Evolutionary conservation across 2,329 filamentous ascomycete genomes (phyloP).

Genomic region (Colletotrichum gigasporum): DNA sequence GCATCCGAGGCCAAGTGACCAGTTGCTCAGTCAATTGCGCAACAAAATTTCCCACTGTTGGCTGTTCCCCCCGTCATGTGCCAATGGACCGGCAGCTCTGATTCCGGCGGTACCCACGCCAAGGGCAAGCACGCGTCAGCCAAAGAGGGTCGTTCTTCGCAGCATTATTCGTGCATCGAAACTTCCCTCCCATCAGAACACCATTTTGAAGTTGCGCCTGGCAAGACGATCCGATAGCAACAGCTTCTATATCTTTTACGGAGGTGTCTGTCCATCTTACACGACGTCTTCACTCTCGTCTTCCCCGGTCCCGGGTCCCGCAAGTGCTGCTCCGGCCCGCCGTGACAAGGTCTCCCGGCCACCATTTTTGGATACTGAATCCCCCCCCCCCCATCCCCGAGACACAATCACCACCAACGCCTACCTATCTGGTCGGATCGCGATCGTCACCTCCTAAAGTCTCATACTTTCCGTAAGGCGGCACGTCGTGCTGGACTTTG

Average conservation of each 20-base stretch:
- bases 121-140: constrained; percentile 31
- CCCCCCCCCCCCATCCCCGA: neutral
- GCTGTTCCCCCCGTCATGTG: neutral
- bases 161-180: constrained; percentile 25
- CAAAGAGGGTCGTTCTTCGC: constrained; percentile 25
- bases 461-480: neutral
- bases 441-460: constrained; percentile 1
- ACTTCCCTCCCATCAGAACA: constrained; percentile 15
- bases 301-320: neutral
- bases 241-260: neutral
- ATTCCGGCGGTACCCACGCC: constrained; percentile 30
- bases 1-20: constrained; percentile 10
- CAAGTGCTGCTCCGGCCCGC: neutral
- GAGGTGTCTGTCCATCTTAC: too few species aligned
- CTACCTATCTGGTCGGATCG: neutral
- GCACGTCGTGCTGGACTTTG: neutral
- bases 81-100: constrained; percentile 15
- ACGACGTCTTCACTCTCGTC: too few species aligned
- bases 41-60: neutral
- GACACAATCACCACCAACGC: constrained; percentile 1
- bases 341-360: neutral
- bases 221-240: too few species aligned
- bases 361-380: neutral
- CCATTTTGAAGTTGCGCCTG: neutral
- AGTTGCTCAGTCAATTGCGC: constrained; percentile 25